Conservation (phyloP, 495 filamentous ascomycete genomes). For the Hyaloscypha variabilis region DNA sequence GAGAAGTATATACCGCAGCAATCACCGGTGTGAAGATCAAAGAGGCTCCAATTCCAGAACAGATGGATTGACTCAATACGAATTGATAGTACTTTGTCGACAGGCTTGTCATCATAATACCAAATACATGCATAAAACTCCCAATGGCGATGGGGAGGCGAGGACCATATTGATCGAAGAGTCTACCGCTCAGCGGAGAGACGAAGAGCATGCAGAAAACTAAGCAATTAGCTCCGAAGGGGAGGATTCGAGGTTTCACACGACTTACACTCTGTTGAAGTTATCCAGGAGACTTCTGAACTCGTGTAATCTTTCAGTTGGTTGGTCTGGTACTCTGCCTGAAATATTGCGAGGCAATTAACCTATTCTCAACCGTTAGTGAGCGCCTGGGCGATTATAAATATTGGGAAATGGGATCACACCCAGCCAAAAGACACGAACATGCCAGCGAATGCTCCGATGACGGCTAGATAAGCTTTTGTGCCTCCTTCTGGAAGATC, state of each 20-base stretch:
- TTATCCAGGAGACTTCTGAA: conserved; percentile 60
- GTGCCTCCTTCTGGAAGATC: not conserved
- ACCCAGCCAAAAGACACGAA: conserved; percentile 46
- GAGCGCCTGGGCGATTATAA: no score
- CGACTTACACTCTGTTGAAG: conserved; percentile 31
- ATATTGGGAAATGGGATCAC: no score
- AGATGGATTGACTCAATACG: conserved; percentile 56
- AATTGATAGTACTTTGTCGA: conserved; percentile 64
- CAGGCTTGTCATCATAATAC: conserved; percentile 70
- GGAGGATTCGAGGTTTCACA: not conserved
- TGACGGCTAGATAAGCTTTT: not conserved
- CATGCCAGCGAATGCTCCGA: conserved; percentile 6
- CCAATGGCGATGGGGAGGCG: conserved; percentile 61
- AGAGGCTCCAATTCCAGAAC: conserved; percentile 61
- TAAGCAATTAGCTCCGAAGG: conserved; percentile 35
- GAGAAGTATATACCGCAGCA: not conserved
- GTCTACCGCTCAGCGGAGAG: conserved; percentile 56
- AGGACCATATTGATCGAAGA: conserved; percentile 76
- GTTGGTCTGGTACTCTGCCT: conserved; percentile 54
- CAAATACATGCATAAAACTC: conserved; percentile 64
- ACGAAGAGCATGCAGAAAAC: conserved; percentile 26
- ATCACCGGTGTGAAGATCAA: conserved; percentile 50
- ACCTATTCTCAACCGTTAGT: conserved; percentile 52
- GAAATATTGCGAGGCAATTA: conserved; percentile 57
- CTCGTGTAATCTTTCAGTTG: conserved; percentile 48